A percentile compares a stretch with the other conserved stretches of the same genome.
These are phyloP conservation scores for Aspergillus tamarii DNA, from an alignment of 2,329 filamentous ascomycete genomes.

Conservation along the genomic window DNA sequence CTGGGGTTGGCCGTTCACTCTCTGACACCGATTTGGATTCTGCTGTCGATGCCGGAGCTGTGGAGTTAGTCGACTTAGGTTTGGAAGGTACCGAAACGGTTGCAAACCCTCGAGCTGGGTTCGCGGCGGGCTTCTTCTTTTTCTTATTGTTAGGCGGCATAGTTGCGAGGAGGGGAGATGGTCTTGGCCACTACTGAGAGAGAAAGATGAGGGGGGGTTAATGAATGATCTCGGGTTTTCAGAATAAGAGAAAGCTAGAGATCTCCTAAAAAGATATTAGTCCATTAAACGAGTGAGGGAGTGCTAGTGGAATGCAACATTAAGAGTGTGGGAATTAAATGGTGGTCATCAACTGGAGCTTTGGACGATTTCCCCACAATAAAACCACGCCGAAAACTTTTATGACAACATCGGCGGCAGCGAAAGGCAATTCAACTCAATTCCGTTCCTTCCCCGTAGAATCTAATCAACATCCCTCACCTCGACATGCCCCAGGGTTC, in stretches of 20 bases:
- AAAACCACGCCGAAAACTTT: conserved; percentile 38
- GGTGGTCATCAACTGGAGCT: not conserved
- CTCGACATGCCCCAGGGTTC: conserved; percentile 35
- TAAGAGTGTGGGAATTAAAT: not conserved
- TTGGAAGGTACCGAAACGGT: conserved; percentile 92
- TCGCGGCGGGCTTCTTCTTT: conserved; percentile 87
- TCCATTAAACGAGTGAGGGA: not conserved
- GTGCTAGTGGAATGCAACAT: not conserved
- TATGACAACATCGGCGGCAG: conserved; percentile 42
- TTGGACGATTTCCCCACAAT: conserved; percentile 25
- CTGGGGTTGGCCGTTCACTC: conserved; percentile 31
- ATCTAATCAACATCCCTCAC: conserved; percentile 2
- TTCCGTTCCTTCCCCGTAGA: conserved; percentile 11
- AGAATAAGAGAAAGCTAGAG: not conserved
- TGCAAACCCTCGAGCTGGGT: conserved; percentile 89
- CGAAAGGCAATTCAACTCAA: conserved; percentile 28
- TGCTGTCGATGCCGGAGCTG: conserved; percentile 31
- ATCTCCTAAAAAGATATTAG: not conserved
- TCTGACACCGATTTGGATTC: conserved; percentile 36
- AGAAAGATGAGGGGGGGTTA: not conserved
- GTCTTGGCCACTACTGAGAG: not conserved
- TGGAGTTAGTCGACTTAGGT: conserved; percentile 57
- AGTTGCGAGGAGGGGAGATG: not conserved
- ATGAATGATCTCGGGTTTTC: not conserved
- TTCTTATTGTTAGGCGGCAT: conserved; percentile 79